Evolutionary conservation across 768 basidiomycete species (phyloP), one percentile per base, ranked within the genome.

Genomic region (Bullera alba): DNA sequence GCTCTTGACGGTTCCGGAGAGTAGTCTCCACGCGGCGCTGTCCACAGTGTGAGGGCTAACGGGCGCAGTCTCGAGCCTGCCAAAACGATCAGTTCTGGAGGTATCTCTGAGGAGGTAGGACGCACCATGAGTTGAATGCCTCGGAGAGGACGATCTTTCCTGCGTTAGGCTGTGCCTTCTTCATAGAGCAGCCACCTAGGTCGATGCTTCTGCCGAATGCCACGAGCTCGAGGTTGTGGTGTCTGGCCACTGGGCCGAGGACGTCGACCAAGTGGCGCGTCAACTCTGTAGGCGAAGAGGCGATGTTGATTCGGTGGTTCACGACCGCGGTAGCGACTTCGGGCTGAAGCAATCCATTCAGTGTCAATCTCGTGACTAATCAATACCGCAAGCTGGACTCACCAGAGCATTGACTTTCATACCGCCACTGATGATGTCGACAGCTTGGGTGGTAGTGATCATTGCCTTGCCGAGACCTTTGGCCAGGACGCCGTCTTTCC

Each of bases 231-330:
- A 72, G 57, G 48, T 62, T 62, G 55, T 62, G 56, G 36, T 59
- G 48, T 28, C 52, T 45, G 7, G 65, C 65, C 4, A 65, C 49
- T 6, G 60, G 58, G 1, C 19, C 28, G 16, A 69, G 28, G 10
- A 58, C 50, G 5, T 54, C 23, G 8, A 52, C 50, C 23, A 67
- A 49, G 28, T 57, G 60, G 12, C 63, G 46, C 32, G 64, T 58
- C 4, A 67, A 58, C 37, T 67, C 67, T 2, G 37, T 44, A 22
- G 58, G 56, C 2, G 60, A 65, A 1, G 64, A 66, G 37, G 54
- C 64, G 41, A 64, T 42, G 51, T 54, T 64, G 63, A 71, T 71
- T 19, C 70, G 63, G 46, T 69, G 65, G 49, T 72, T 72, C 41
- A 68, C 52, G 6, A 70, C 58, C 5, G 68, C 68, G 8, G 46